Percentiles rank a stretch among this genome's conserved stretches.
Conservation (phyloP, 768 basidiomycete genomes). For the Dioszegia crocea region DNA sequence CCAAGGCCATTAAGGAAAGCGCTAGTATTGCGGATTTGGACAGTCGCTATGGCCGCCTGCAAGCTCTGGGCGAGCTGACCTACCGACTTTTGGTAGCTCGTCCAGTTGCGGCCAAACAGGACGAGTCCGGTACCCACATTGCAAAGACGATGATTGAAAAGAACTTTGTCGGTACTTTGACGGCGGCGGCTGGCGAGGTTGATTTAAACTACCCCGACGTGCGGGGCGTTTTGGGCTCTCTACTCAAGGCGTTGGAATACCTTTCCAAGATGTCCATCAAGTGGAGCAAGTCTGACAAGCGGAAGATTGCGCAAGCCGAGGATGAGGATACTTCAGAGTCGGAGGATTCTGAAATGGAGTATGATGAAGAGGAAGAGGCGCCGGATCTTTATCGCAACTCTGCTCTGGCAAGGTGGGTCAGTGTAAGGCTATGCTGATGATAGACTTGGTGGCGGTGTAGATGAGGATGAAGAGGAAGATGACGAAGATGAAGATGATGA, state of each 20-base stretch:
- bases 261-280: constrained; percentile 98
- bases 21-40: constrained; percentile 59
- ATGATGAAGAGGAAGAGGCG: constrained; percentile 54
- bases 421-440: constrained; percentile 53
- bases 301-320: constrained; percentile 33
- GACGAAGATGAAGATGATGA: constrained; percentile 37
- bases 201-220: constrained; percentile 95
- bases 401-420: constrained; percentile 79
- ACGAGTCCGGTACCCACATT: constrained; percentile 79
- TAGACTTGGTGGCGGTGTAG: constrained; percentile 54
- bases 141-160: constrained; percentile 99
- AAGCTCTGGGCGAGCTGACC: constrained; percentile 81
- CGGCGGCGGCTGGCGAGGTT: constrained; percentile 80
- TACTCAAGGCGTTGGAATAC: constrained; percentile 82
- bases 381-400: constrained; percentile 95
- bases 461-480: constrained; percentile 59
- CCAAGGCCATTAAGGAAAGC: constrained; percentile 78
- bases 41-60: constrained; percentile 76
- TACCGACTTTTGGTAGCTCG: constrained; percentile 75
- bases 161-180: constrained; percentile 83
- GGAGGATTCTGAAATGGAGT: constrained; percentile 51
- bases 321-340: constrained; percentile 45
- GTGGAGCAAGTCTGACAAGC: constrained; percentile 67
- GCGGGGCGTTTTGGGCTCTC: constrained; percentile 74
- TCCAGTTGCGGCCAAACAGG: constrained; percentile 55